Base-by-base conservation (phyloP, 2,329 filamentous ascomycete genomes). In the Alternaria panax region DNA sequence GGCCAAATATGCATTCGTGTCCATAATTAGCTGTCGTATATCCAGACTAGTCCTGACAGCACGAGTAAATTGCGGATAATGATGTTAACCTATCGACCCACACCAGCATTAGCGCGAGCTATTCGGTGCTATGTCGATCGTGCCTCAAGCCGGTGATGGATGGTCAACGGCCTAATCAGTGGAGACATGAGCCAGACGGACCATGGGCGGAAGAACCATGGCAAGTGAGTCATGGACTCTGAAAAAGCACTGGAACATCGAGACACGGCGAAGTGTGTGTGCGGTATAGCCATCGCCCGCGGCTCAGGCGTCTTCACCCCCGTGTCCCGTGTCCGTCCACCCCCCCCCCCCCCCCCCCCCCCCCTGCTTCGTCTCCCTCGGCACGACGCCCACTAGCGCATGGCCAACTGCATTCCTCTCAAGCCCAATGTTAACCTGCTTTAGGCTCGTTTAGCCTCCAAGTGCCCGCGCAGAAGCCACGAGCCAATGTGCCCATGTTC, bases 391-490 rank as follows among this genome's bases (percentile, higher is more conserved):
- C 61, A 58, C 64, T 65, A 63, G 63, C 45, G 54, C 60, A 54
- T 40, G 45, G 46, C 54, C 62, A 54, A 54, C 63, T 62, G 63
- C 68, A 71, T 69, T 69, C 66, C 66, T 69, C 61, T 64, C 63
- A 63, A 62, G 63, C 60, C 57, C 52, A 55, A 55, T 64, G 55
- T 67, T 65, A 69, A 70, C 63, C 65, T 70, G 67, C 64, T 67
- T 69, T 71, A 71, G 68, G 63, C 57, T 60, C 63, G 61, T 70
- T 67, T 71, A 70, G 69, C 64, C 58, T 63, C 57, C 64, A 67
- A 63, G 60, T 61, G 59, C 63, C 58, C 59, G 63, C 65, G 61
- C 59, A 56, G 64, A 57, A 65, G 65, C 68, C 64, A 60, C 62
- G 60, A 65, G 65, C 59, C 58, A 63, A 62, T 58, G 57, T 57